Conservation (phyloP, 306 rosid species). For the Urtica urens region DNA sequence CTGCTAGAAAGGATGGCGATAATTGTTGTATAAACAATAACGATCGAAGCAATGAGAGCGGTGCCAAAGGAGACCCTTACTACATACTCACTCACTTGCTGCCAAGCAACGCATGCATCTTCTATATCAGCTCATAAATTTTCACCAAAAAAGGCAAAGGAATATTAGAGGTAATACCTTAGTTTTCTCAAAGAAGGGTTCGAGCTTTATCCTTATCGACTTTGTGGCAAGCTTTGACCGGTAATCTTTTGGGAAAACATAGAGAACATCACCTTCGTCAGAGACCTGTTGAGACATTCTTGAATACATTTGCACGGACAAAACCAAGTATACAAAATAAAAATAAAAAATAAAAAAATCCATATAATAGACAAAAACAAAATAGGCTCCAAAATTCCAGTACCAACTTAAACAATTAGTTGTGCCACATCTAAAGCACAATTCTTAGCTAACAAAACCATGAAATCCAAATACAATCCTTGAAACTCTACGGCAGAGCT, state of each 20-base stretch:
- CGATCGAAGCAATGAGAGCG: slow-evolving; percentile 81
- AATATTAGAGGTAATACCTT: slow-evolving; percentile 37
- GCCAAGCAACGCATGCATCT: slow-evolving; percentile 31
- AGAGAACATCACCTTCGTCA: slow-evolving; percentile 82
- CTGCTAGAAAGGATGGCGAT: slow-evolving; percentile 76
- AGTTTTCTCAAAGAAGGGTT: slow-evolving; percentile 66
- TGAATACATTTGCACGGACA: slow-evolving; percentile 37
- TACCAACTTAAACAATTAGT: not conserved
- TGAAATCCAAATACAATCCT: not conserved
- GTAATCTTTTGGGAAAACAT: slow-evolving; percentile 81
- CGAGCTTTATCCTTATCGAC: slow-evolving; percentile 65
- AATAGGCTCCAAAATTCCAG: too few relatives aligned
- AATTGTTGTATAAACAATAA: slow-evolving; percentile 87
- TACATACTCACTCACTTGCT: slow-evolving; percentile 74
- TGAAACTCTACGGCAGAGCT: not conserved
- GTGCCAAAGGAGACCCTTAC: slow-evolving; percentile 96
- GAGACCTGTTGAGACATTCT: slow-evolving; percentile 77
- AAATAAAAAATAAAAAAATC: slow-evolving; percentile 6
- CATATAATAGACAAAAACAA: slow-evolving; percentile 6
- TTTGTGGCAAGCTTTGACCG: slow-evolving; percentile 70
- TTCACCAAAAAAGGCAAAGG: slow-evolving; percentile 3
- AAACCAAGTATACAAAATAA: slow-evolving; percentile 31
- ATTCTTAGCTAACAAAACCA: not conserved
- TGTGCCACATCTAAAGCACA: too few relatives aligned
- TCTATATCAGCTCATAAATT: slow-evolving; percentile 4